A percentile compares a stretch with the other conserved stretches of the same genome.
Evolutionary conservation across 2,329 filamentous ascomycete genomes (phyloP).

Genomic region (Sporothrix curviconia): DNA sequence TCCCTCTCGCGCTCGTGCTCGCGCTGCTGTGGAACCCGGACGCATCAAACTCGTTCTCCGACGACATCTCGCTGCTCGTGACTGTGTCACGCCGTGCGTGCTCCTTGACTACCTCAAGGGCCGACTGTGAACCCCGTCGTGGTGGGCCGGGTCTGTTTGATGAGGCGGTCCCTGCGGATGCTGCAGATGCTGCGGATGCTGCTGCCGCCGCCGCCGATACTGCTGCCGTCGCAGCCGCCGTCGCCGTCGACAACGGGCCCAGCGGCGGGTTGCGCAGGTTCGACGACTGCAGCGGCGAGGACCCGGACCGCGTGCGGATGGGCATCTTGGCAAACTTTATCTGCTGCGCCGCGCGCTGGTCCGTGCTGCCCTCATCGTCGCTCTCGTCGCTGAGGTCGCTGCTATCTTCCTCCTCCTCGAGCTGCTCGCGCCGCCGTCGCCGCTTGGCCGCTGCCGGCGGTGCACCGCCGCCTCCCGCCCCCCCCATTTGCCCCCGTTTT

Average conservation of each 20-base stretch:
- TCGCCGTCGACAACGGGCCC: constrained; percentile 26
- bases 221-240: constrained; percentile 26
- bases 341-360: constrained; percentile 68
- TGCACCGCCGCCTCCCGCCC: constrained; percentile 24
- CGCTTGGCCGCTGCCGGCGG: constrained; percentile 61
- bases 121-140: constrained; percentile 64
- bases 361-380: constrained; percentile 37
- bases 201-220: constrained; percentile 17
- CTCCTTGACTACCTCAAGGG: constrained; percentile 63
- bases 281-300: constrained; percentile 72
- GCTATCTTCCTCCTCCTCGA: constrained; percentile 81
- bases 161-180: constrained; percentile 24
- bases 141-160: constrained; percentile 38
- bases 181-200: not conserved
- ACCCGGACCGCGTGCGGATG: constrained; percentile 75
- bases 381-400: constrained; percentile 80
- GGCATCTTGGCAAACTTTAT: constrained; percentile 98
- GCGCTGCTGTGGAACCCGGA: constrained; percentile 56
- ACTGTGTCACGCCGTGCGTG: constrained; percentile 66
- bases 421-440: constrained; percentile 61
- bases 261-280: constrained; percentile 50
- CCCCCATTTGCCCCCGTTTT: not conserved
- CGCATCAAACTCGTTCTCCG: constrained; percentile 70
- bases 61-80: constrained; percentile 77
- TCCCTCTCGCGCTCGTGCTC: constrained; percentile 56